These are phyloP conservation scores for Porodaedalea pini DNA, from an alignment of 1,284 basidiomycete genomes.

Conservation along the genomic window DNA sequence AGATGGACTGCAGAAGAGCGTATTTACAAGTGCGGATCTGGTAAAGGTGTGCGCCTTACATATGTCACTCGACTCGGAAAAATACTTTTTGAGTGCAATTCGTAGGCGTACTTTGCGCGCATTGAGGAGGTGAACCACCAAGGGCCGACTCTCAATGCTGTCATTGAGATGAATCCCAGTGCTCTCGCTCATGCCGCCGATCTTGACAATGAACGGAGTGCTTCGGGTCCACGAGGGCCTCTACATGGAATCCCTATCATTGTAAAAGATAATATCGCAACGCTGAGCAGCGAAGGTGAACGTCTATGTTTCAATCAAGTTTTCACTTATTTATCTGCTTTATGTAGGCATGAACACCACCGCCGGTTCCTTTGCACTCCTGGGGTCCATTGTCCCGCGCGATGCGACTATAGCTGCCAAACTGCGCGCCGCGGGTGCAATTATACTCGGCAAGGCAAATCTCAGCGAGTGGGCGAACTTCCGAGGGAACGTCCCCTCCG, in stretches of 20 bases:
- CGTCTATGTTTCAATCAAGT: too few species aligned
- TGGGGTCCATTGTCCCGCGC: slow-evolving; percentile 54
- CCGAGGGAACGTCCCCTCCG: slow-evolving; percentile 26
- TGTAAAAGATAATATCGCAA: slow-evolving; percentile 36
- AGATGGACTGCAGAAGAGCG: slow-evolving; percentile 32
- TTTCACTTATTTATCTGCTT: neutral
- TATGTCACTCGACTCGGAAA: neutral
- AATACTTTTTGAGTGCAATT: neutral
- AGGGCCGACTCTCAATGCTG: slow-evolving; percentile 28
- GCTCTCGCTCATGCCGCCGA: slow-evolving; percentile 25
- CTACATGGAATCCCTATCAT: slow-evolving; percentile 36
- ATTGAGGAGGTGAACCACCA: slow-evolving; percentile 34
- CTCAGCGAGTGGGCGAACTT: slow-evolving; percentile 14
- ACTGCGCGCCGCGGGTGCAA: slow-evolving; percentile 62
- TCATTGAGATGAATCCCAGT: slow-evolving; percentile 31
- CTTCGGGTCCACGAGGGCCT: slow-evolving; percentile 23
- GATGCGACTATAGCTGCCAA: slow-evolving; percentile 61
- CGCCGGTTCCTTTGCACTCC: slow-evolving; percentile 53
- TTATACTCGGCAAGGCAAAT: slow-evolving; percentile 44
- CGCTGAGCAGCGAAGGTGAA: slow-evolving; percentile 22
- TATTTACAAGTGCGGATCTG: slow-evolving; percentile 42
- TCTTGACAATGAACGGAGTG: slow-evolving; percentile 29
- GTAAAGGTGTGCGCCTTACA: slow-evolving; percentile 32
- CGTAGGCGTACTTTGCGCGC: slow-evolving; percentile 31
- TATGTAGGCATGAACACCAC: slow-evolving; percentile 18